Evolutionary conservation across 2,329 filamentous ascomycete species (phyloP).

Genomic region (Microascus cirrosus): DNA sequence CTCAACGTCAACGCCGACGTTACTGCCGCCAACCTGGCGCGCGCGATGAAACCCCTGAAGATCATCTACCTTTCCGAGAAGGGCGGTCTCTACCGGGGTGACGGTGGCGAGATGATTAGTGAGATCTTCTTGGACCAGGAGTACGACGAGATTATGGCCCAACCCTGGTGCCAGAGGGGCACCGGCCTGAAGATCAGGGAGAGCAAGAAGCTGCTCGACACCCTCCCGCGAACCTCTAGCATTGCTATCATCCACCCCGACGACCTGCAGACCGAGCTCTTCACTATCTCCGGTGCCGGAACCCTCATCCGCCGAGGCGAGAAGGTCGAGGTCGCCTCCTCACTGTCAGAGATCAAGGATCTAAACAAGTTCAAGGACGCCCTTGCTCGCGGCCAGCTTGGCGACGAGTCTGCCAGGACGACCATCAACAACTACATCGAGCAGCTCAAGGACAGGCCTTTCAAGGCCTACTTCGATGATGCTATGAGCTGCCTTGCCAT

Average conservation of each 20-base stretch:
- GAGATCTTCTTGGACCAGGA: conserved; percentile 97
- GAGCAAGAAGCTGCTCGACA: conserved; percentile 85
- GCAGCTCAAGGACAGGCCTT: conserved; percentile 62
- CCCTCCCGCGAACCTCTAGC: conserved; percentile 81
- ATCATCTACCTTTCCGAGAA: conserved; percentile 98
- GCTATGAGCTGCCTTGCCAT: conserved; percentile 87
- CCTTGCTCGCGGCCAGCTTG: conserved; percentile 69
- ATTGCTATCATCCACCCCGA: conserved; percentile 97
- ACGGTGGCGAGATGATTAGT: conserved; percentile 90
- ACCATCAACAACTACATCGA: conserved; percentile 83
- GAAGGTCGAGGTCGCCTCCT: conserved; percentile 67
- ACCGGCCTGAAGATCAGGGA: conserved; percentile 96
- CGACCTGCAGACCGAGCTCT: conserved; percentile 90
- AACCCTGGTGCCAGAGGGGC: conserved; percentile 91
- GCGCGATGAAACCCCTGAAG: conserved; percentile 84
- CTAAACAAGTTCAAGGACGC: conserved; percentile 69
- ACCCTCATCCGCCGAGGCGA: conserved; percentile 87
- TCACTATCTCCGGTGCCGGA: conserved; percentile 90
- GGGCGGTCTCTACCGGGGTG: conserved; percentile 87
- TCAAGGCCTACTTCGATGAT: conserved; percentile 92
- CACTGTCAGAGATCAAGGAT: conserved; percentile 65
- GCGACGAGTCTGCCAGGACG: conserved; percentile 55
- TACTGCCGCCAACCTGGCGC: conserved; percentile 84
- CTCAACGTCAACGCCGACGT: conserved; percentile 98
- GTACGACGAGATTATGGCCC: conserved; percentile 82